phyloP scores from a whole-genome alignment of 148 eudicot genomes.

The Polygonum maritimum region DNA sequence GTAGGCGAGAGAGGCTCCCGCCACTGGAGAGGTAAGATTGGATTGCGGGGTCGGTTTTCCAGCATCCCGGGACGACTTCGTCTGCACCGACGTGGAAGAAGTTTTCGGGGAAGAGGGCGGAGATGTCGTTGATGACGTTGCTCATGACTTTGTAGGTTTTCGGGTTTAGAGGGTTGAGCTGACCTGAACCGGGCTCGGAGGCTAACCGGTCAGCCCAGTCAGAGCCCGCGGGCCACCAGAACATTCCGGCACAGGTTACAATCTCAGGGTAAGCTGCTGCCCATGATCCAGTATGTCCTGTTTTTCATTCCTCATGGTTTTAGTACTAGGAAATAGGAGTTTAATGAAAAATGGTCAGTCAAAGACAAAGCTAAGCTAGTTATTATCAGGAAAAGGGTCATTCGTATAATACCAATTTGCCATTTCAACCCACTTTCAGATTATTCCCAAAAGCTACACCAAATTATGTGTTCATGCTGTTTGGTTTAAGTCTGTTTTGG shows the following conservation, averaged over 20 bases:
- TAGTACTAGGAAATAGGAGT: background rate
- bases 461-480: too few relatives aligned
- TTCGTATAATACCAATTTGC: background rate
- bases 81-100: conserved; percentile 73
- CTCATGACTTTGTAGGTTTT: conserved; percentile 63
- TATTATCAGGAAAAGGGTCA: background rate
- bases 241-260: conserved; percentile 66
- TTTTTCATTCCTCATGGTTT: conserved; percentile 17
- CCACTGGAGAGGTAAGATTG: conserved; percentile 35
- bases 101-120: conserved; percentile 64
- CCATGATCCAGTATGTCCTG: conserved; percentile 94
- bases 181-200: conserved; percentile 87
- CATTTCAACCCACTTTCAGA: background rate
- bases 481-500: too few relatives aligned
- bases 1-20: conserved; percentile 54
- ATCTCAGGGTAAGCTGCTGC: conserved; percentile 87
- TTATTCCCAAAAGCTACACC: background rate
- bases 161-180: conserved; percentile 76
- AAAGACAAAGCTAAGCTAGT: background rate
- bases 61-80: conserved; percentile 69
- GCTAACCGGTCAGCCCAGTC: conserved; percentile 66
- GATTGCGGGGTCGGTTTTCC: conserved; percentile 67
- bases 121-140: conserved; percentile 40
- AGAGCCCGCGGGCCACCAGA: conserved; percentile 75
- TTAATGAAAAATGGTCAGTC: background rate